Evolutionary conservation across 2,329 filamentous ascomycete genomes (phyloP).

Genomic region (Exophiala aquamarina): DNA sequence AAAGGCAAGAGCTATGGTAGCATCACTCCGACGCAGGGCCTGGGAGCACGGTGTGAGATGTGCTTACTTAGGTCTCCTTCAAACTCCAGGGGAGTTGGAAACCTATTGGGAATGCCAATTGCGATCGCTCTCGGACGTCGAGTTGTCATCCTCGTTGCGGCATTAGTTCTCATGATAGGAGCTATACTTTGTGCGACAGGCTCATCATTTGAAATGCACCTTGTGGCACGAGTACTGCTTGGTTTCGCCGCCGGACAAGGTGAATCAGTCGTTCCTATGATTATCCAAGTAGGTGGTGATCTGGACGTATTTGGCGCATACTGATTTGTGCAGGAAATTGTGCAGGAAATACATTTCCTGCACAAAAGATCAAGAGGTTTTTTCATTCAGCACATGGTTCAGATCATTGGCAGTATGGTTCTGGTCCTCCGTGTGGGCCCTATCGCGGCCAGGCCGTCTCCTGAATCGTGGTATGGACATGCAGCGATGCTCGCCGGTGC

Average conservation of each 20-base stretch:
- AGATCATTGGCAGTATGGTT: not conserved
- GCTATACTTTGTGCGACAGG: not conserved
- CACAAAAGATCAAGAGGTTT: not conserved
- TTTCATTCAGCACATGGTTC: not conserved
- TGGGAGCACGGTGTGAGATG: too few relatives aligned
- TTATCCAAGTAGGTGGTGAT: too few relatives aligned
- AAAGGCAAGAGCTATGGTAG: too few relatives aligned
- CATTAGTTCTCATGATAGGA: not conserved
- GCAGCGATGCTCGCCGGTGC: not conserved
- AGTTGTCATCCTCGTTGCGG: not conserved
- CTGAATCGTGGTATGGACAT: not conserved
- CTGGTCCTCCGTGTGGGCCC: not conserved
- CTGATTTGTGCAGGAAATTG: too few relatives aligned
- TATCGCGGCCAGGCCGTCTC: not conserved
- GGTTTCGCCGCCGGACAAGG: not conserved
- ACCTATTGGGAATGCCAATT: not conserved
- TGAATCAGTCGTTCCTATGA: not conserved
- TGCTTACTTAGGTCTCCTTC: constrained; percentile 1
- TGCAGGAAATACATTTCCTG: too few relatives aligned
- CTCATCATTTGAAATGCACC: not conserved
- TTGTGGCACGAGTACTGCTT: not conserved
- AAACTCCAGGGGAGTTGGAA: not conserved
- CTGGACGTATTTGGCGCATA: too few relatives aligned
- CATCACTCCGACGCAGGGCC: too few relatives aligned
- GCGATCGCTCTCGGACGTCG: not conserved